Evolutionary conservation across 2,329 filamentous ascomycete species (phyloP), one percentile per base, ranked within the genome.

Genomic region (Celoporthe dispersa): DNA sequence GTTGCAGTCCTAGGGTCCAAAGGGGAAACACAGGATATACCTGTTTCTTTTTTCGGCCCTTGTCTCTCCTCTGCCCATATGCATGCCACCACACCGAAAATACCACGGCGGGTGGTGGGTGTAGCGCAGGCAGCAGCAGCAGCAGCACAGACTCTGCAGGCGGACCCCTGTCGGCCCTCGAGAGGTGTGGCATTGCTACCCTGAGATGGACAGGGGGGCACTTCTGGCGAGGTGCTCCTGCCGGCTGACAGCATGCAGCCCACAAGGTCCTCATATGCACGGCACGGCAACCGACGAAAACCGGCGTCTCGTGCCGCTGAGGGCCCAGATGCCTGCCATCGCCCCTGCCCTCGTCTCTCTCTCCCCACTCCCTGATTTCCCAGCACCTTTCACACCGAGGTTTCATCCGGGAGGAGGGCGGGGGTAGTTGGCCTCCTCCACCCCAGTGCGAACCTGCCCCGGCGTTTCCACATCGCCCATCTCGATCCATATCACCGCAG

Each of bases 401-500:
- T 64, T 64, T 25, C 61, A 64, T 64, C 61, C n/a, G 53, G 53
- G 53, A 28, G 28, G n/a, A 14, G 44, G 44, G 44, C 44, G 44
- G 44, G 19, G 44, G 6, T 48, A 19, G 41, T 22, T 44, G 44
- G 44, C n/a, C 14, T 22, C 44, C 19, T 16, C 53, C 11, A 8
- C 6, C 12, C 25, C 25, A 25, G 51, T 28, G 25, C 51, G 51
- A 55, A 25, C 51, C n/a, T 28, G 41, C 16, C 16, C 16, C 41
- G 22, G 53, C 53, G 53, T 44, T 39, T 19, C 33, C 28, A n/a
- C 59, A 62, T 19, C 16, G 8, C 14, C 39, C 35, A 51, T 64
- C 61, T 64, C 61, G 61, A 64, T 64, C 57, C 57, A 60, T n/a
- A n/a, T 16, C 60, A 22, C 28, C 39, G 25, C 25, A 48, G 16